Evolutionary conservation across 2,329 filamentous ascomycete genomes (phyloP), one percentile per base, ranked within the genome.

Genomic region (Claviceps capensis): DNA sequence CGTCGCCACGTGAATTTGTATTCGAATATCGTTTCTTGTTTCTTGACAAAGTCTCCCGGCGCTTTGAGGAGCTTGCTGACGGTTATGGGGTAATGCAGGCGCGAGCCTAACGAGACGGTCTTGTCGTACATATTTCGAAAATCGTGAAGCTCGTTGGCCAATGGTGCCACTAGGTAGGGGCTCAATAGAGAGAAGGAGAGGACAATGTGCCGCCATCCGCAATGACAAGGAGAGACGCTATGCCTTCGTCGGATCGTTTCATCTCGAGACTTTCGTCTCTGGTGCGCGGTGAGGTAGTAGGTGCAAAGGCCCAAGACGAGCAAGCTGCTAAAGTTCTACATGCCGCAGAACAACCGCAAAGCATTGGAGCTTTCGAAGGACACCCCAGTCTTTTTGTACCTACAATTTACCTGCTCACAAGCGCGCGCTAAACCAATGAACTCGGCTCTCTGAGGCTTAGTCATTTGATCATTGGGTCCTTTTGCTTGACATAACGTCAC

Each of bases 21-120:
- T 66, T 86, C 81, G 65, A 98, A 83, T 52, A 97, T 76, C 52
- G 82, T 77, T 62, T 89, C 85, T 63, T 88, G 74, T 67, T 85
- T 85, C 62, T 81, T 77, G 62, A 98, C 79, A 56, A 77, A 65
- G 61, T 95, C 88, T 67, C 86, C 85, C 19, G 80, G 78, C 58
- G 76, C 72, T 68, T 88, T 89, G 59, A 91, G 78, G 55, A 97
- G 77, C 67, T 88, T 85, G 61, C 83, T 89, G 69, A 98, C 84
- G 60, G 85, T 95, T 69, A 97, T 90, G 61, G 93, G 93, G 69
- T 97, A 98, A 69, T 85, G 86, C 60, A 96, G 80, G 69, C 79
- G 75, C 60, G 74, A 69, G 62, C 79, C 79, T 53, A 82, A 64
- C 52, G 68, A 72, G 53, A 83, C 66, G 49, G 63, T 54, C 55